These are phyloP conservation scores for Endocalyx cinctus DNA, from an alignment of 2,329 filamentous ascomycete species.

Conservation along the genomic window DNA sequence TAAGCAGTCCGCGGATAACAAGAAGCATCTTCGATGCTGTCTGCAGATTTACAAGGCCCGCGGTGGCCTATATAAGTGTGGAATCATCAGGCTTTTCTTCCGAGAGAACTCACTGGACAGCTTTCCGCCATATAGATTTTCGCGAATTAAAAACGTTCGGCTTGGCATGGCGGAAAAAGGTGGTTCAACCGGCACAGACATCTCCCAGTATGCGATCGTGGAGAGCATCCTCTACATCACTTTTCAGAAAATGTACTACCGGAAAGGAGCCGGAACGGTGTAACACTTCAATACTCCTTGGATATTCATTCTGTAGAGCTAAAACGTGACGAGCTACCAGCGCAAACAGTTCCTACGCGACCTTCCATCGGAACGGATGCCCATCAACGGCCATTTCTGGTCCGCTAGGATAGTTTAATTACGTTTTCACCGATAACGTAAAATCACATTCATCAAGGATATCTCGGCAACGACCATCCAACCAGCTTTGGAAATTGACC, in stretches of 20 bases:
- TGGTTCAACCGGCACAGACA: no score
- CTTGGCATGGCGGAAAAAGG: no score
- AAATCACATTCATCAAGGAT: conserved; percentile 59
- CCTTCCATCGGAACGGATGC: conserved; percentile 44
- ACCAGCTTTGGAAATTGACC: conserved; percentile 43
- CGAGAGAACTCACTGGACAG: no score
- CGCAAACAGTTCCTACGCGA: conserved; percentile 32
- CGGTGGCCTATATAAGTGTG: conserved; percentile 11
- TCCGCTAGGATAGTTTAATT: conserved; percentile 52
- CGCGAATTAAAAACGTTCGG: not conserved
- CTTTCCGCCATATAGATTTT: no score
- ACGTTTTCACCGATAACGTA: conserved; percentile 44
- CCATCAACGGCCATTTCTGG: conserved; percentile 41
- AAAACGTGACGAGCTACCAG: conserved; percentile 33
- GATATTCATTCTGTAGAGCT: conserved; percentile 31
- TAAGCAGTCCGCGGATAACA: not conserved
- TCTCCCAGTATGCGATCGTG: not conserved
- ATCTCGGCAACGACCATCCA: conserved; percentile 47
- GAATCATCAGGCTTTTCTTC: conserved; percentile 14
- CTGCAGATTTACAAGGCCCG: conserved; percentile 27
- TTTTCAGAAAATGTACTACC: not conserved
- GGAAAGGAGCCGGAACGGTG: not conserved
- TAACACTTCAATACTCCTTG: conserved; percentile 10
- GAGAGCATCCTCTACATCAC: not conserved
- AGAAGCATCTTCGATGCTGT: conserved; percentile 29